Percentiles rank a stretch among this genome's conserved stretches.
These are phyloP conservation scores for Phytophthora brassicae DNA, from an alignment of 352 stramenopile species.

Conservation along the genomic window DNA sequence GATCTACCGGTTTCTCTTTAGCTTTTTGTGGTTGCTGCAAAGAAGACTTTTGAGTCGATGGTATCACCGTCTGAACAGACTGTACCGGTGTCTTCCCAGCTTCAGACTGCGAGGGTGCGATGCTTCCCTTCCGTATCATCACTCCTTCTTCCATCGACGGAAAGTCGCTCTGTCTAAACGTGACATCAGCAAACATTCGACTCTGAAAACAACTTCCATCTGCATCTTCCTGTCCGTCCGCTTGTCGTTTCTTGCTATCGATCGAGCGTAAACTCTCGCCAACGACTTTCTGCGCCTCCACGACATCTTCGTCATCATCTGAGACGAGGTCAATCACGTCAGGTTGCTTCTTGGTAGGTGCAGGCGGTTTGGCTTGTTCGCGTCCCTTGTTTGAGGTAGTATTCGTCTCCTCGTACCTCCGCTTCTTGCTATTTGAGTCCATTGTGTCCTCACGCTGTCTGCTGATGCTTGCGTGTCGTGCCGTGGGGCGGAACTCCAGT, in stretches of 20 bases:
- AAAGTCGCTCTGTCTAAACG: slow-evolving; percentile 39
- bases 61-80: neutral
- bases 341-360: neutral
- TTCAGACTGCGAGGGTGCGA: neutral
- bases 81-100: neutral
- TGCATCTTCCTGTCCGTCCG: neutral
- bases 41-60: neutral
- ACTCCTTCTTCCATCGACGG: slow-evolving; percentile 25
- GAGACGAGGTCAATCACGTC: slow-evolving; percentile 34
- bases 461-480: neutral
- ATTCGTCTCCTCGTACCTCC: slow-evolving; percentile 8
- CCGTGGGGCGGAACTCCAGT: slow-evolving; percentile 8
- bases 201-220: slow-evolving; percentile 22
- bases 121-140: slow-evolving; percentile 12
- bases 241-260: too few species aligned
- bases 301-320: slow-evolving; percentile 21
- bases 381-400: slow-evolving; percentile 7
- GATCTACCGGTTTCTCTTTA: slow-evolving; percentile 1
- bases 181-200: slow-evolving; percentile 27
- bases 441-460: neutral
- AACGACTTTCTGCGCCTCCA: slow-evolving; percentile 5
- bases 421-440: slow-evolving; percentile 17
- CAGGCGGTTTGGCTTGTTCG: neutral
- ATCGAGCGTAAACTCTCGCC: slow-evolving; percentile 1
- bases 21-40: too few species aligned